Base-by-base conservation (phyloP, 1,284 basidiomycete genomes). In the Trichosporon faecale region DNA sequence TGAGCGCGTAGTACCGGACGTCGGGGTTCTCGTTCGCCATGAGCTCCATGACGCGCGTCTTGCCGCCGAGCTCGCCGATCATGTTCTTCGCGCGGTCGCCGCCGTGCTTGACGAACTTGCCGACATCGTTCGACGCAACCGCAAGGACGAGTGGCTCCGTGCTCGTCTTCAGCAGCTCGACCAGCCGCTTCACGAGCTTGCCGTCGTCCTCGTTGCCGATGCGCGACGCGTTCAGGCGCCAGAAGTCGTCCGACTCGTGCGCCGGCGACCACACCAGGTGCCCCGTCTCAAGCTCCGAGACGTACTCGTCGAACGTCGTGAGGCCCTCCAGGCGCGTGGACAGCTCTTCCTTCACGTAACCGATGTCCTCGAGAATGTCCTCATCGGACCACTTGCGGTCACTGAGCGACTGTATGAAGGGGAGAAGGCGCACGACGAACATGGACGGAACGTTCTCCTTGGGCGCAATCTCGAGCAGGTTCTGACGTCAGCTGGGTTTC, bases 191-290 rank as follows among this genome's bases (percentile, higher is more conserved):
- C 70, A 96, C 86, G 72, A 92, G 90, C 76, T 90, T 89, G 72
- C 90, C 88, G 78, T 92, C 90, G 69, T 88, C 89, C 73, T 95
- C 93, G 75, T 93, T 92, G 67, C 94, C 92, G 73, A 94, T 92
- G 65, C 98, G 84, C 79, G 90, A 84, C 0, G 91, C 94, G 79
- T 99, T 98, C 85, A 96, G 94, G 79, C 92, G 93, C 96, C 96
- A 99, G 84, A 99, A 99, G 66, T 94, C 90, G 70, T 98, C 96
- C 7, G 92, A 93, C 79, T 95, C 92, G 80, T 99, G 97, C 21
- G 94, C 92, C 5, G 96, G 95, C 6, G 94, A 91, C 93, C 95
- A 98, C 4, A 93, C 91, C 14, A 99, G 85, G 80, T 94, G 93
- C 1, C 95, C 95, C 1, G 92, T 94, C 31, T 89, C 86, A 21